Percentiles rank a stretch among this genome's conserved stretches.
phyloP scores from a whole-genome alignment of 805 yeast species.

The Maudiozyma turicensis region DNA sequence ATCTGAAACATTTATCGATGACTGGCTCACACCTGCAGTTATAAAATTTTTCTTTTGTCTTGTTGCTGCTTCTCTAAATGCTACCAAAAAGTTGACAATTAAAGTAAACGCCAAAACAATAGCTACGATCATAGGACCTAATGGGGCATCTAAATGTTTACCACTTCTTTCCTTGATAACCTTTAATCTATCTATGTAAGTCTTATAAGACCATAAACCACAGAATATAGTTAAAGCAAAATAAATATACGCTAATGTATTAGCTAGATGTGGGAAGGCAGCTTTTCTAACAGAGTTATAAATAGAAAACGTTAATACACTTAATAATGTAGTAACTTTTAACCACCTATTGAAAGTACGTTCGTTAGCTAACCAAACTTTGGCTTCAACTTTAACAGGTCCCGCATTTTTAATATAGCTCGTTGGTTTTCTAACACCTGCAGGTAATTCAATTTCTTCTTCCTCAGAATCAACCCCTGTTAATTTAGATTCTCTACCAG shows the following conservation, averaged over 20 bases:
- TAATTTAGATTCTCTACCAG: conserved; percentile 35
- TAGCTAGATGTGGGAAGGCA: conserved; percentile 54
- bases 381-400: conserved; percentile 89
- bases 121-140: conserved; percentile 81
- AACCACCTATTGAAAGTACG: conserved; percentile 96
- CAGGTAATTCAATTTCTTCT: conserved; percentile 76
- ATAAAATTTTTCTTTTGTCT: background rate
- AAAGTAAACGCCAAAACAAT: conserved; percentile 57
- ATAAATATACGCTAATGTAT: conserved; percentile 63
- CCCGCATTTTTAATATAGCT: conserved; percentile 78
- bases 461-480: conserved; percentile 74
- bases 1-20: conserved; percentile 7
- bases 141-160: conserved; percentile 76
- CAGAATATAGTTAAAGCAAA: conserved; percentile 74
- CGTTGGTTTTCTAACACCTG: conserved; percentile 80
- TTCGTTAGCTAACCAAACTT: conserved; percentile 97
- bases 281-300: conserved; percentile 67
- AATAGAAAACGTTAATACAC: conserved; percentile 76
- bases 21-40: background rate
- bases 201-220: conserved; percentile 81
- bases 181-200: conserved; percentile 60
- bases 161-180: conserved; percentile 77
- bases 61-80: conserved; percentile 36
- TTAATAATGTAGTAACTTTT: conserved; percentile 73
- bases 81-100: conserved; percentile 60